Base-by-base conservation (phyloP, 2,329 filamentous ascomycete species). In the Microcyclospora tardicrescens region DNA sequence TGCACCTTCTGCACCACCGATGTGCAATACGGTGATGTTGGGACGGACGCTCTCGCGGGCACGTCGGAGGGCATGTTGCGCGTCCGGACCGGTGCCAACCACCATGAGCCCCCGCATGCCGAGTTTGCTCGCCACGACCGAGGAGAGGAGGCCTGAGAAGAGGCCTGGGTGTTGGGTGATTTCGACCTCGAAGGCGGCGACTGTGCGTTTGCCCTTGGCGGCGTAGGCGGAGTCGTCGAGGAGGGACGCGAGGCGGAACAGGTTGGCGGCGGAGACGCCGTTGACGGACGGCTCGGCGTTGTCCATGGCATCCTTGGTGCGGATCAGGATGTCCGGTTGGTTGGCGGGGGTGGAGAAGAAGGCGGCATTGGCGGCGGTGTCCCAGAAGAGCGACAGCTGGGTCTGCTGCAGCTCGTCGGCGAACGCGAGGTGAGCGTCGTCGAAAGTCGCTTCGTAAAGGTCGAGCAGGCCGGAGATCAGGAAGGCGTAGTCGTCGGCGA, bases 401-500 rank as follows among this genome's bases (percentile, higher is more conserved):
- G 73, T 73, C 61, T 78, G 68, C 62, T 96, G 89, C 12, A 98
- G 64, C 15, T 73, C 69, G 52, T 89, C 80, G 0, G 89, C 89
- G 68, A 89, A 93, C 43, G 79, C 66, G 4, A 95, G 67, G 63
- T 82, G 84, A 33, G 65, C 63, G 47, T 81, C 77, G 40, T 94
- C 78, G 44, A 81, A 80, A 0, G 84, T 94, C 1, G 80, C 74
- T 57, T 89, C 79, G 56, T 93, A 93, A 19, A 96, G 72, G 49
- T 87, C 80, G 40, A 96, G 66, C 1, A 95, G 67, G 0, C 86
- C 89, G 36, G 80, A 75, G 36, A 86, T 82, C 31, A 96, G 60
- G 59, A 89, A 94, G 2, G 89, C 85, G 56, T 96, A 96, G 62
- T 98, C 91, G 51, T 96, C 91, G 1, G 89, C 84, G 60, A 96